Conservation (phyloP, 1,284 basidiomycete genomes). For the Austropuccinia psidii region DNA sequence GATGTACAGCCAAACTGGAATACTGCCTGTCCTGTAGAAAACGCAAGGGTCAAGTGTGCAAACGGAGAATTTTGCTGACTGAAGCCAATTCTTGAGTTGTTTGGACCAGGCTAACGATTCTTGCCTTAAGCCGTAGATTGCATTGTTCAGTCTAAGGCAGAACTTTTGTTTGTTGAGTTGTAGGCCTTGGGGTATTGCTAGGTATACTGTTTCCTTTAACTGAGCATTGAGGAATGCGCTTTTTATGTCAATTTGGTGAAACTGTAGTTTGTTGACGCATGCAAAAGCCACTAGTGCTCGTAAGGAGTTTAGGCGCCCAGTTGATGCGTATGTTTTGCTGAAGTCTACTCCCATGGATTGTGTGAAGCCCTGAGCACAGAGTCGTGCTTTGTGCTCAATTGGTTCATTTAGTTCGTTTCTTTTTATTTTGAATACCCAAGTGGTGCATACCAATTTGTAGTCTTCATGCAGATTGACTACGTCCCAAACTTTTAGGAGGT, state of each 20-base stretch:
- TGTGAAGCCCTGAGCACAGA: not conserved
- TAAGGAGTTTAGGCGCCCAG: not conserved
- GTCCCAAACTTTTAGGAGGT: not conserved
- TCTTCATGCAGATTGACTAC: not conserved
- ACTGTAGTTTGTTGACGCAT: not conserved
- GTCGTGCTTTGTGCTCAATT: not conserved
- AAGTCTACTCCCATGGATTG: not conserved
- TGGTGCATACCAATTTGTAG: not conserved
- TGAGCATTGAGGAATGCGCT: not conserved
- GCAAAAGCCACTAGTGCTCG: no score
- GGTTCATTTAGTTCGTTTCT: not conserved
- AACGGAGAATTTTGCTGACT: not conserved
- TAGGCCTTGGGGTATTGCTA: not conserved
- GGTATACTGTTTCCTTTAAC: not conserved
- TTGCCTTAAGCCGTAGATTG: slow-evolving; percentile 19
- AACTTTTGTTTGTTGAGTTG: not conserved
- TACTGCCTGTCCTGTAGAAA: not conserved
- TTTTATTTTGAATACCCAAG: not conserved
- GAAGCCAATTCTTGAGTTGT: not conserved
- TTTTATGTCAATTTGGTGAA: not conserved
- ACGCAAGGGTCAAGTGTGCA: not conserved
- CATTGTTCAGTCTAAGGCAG: not conserved
- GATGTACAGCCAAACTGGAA: not conserved
- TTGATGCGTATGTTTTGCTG: not conserved
- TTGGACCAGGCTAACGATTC: not conserved